These are phyloP conservation scores for Lithospermum erythrorhizon DNA, from an alignment of 257 asterid species.

Conservation along the genomic window DNA sequence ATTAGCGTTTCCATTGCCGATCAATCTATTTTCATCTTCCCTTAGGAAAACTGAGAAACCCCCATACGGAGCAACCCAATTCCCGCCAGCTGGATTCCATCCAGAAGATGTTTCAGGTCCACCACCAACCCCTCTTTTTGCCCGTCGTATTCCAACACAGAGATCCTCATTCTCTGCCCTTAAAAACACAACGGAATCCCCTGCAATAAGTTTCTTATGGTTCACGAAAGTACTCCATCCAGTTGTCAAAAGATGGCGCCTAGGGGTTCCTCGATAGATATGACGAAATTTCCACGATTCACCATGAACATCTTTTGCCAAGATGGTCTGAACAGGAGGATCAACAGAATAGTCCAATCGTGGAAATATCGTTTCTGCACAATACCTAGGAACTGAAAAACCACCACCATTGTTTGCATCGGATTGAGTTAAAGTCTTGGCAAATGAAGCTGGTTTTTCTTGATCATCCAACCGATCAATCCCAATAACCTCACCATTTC, in stretches of 20 bases:
- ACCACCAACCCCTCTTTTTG: conserved; percentile 64
- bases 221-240: conserved; percentile 96
- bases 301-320: conserved; percentile 90
- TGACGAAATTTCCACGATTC: conserved; percentile 92
- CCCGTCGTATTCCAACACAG: conserved; percentile 80
- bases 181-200: conserved; percentile 87
- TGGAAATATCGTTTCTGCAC: conserved; percentile 87
- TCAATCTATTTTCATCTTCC: conserved; percentile 44
- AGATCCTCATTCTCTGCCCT: conserved; percentile 77
- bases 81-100: conserved; percentile 48
- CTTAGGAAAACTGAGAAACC: conserved; percentile 54
- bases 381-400: conserved; percentile 85
- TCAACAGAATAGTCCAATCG: conserved; percentile 60
- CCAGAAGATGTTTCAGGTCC: conserved; percentile 50
- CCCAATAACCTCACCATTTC: conserved; percentile 20
- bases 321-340: conserved; percentile 80
- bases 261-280: conserved; percentile 82
- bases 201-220: conserved; percentile 86
- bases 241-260: conserved; percentile 88
- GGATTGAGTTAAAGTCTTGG: conserved; percentile 81
- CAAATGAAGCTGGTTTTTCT: conserved; percentile 67
- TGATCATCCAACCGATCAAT: conserved; percentile 26
- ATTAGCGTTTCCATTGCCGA: conserved; percentile 14
- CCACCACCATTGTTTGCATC: conserved; percentile 97
- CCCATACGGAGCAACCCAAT: conserved; percentile 41